Conservation (phyloP, 768 basidiomycete genomes). For the Lentinula lateritia region DNA sequence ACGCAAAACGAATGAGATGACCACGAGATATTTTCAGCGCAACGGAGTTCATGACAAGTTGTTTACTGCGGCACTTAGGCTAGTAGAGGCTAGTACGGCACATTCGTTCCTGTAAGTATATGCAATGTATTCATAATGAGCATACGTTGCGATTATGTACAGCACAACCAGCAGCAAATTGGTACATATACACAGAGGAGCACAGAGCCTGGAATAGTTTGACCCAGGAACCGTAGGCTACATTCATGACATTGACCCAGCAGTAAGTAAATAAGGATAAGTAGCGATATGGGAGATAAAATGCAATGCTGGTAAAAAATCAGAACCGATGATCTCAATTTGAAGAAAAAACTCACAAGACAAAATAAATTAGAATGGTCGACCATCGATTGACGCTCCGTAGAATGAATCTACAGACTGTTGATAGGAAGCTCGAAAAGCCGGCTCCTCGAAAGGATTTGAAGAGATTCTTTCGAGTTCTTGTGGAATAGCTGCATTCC, state of each 20-base stretch:
- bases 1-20: background rate
- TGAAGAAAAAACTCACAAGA: background rate
- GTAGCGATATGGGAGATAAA: background rate
- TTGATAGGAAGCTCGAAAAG: background rate
- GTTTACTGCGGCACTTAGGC: background rate
- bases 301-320: background rate
- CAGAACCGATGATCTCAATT: background rate
- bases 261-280: background rate
- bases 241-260: background rate
- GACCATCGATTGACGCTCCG: background rate
- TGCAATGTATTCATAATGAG: background rate
- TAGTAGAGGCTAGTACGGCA: background rate
- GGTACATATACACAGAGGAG: background rate
- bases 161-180: background rate
- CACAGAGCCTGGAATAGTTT: background rate
- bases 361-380: background rate
- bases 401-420: slow-evolving; percentile 9
- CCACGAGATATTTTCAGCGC: too few relatives aligned
- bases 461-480: background rate
- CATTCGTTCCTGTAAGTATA: background rate
- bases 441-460: background rate
- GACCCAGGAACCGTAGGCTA: background rate
- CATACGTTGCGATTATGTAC: background rate
- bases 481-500: background rate
- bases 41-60: background rate